Evolutionary conservation across 2,329 filamentous ascomycete genomes (phyloP).

Genomic region (Corinectria fuckeliana): DNA sequence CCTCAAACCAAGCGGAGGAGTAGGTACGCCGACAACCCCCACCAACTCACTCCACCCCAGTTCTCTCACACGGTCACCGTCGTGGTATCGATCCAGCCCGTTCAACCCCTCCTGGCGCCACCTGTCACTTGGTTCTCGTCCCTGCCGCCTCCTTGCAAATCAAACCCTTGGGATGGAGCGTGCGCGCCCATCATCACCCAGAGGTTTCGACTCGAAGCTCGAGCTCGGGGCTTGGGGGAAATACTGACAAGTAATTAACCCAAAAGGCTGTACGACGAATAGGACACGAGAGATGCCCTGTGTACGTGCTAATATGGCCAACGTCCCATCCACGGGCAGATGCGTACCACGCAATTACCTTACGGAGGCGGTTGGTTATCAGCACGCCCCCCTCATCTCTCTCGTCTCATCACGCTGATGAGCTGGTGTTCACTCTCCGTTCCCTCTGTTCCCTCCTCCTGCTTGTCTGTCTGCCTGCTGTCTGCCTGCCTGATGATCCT

Average conservation of each 20-base stretch:
- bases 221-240: not conserved
- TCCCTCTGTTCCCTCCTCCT: not conserved
- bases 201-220: not conserved
- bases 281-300: not conserved
- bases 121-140: not conserved
- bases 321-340: not conserved
- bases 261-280: not conserved
- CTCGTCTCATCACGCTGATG: not conserved
- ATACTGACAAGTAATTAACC: not conserved
- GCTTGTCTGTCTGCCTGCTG: not conserved
- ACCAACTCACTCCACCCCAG: constrained; percentile 9
- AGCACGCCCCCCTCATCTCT: constrained; percentile 4
- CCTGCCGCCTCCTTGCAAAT: not conserved
- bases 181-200: not conserved
- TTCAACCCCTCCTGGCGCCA: not conserved
- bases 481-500: constrained; percentile 4
- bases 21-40: not conserved
- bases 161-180: not conserved
- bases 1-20: not conserved
- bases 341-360: not conserved
- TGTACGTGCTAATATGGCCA: not conserved
- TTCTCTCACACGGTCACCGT: not conserved
- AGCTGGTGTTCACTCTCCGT: not conserved
- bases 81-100: not conserved
- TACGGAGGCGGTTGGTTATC: not conserved